Percentiles rank a stretch among this genome's conserved stretches.
Evolutionary conservation across 768 basidiomycete genomes (phyloP).

Genomic region (Suillus clintonianus): DNA sequence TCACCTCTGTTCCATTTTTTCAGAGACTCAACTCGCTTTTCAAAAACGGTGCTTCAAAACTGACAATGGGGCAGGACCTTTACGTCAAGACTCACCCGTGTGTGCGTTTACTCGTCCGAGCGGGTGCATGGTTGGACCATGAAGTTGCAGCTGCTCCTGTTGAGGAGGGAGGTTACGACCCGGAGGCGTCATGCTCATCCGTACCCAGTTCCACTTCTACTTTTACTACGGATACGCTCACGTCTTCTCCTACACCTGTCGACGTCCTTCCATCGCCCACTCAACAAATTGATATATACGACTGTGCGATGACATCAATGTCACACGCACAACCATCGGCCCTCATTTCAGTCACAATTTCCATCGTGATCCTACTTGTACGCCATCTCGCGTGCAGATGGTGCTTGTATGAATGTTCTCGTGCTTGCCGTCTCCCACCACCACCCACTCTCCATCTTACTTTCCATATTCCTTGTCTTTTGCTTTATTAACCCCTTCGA

Average conservation of each 20-base stretch:
- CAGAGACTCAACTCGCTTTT: slow-evolving; percentile 18
- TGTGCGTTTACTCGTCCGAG: background rate
- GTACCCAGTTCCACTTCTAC: background rate
- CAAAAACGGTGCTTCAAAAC: slow-evolving; percentile 11
- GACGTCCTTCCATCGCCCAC: too few species aligned
- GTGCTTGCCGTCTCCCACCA: slow-evolving; percentile 25
- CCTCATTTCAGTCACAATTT: slow-evolving; percentile 16
- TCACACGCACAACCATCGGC: slow-evolving; percentile 40
- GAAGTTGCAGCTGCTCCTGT: slow-evolving; percentile 33
- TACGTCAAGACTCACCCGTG: background rate
- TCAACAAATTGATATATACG: slow-evolving; percentile 2
- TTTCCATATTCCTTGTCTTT: slow-evolving; percentile 7
- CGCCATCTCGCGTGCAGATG: background rate
- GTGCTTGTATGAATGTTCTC: background rate
- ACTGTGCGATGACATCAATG: slow-evolving; percentile 30
- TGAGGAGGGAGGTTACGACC: background rate
- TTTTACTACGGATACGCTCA: background rate
- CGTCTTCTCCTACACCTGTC: background rate
- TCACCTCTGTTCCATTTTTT: slow-evolving; percentile 15
- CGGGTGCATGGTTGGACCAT: slow-evolving; percentile 32
- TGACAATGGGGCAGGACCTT: slow-evolving; percentile 28
- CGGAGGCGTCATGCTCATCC: background rate
- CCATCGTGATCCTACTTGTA: background rate
- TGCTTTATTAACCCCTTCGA: slow-evolving; percentile 12
- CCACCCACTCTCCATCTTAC: slow-evolving; percentile 21